Evolutionary conservation across 1,284 basidiomycete species (phyloP), one percentile per base, ranked within the genome.

Genomic region (Leccinum solheimii): DNA sequence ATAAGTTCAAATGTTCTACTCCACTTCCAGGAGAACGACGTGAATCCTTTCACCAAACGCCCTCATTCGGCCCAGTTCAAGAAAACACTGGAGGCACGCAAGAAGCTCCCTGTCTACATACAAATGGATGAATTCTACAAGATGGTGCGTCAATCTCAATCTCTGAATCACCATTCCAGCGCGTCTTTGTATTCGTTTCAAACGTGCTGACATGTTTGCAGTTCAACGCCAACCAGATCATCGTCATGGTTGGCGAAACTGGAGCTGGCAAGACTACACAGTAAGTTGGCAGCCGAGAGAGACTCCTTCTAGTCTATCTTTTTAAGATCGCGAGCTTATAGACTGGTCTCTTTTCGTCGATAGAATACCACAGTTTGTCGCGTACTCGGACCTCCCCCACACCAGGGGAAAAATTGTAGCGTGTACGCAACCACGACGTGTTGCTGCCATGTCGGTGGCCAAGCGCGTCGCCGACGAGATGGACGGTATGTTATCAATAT

Each of bases 401-500:
- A 86, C 86, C 32, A 91, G 86, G 72, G 91, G 92, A 50, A 95
- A 94, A 75, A 81, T 98, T 73, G 92, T 99, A 27, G 97, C 95
- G 5, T 98, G 97, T 73, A 99, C 97, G 0, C 97, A 99, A 76
- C 97, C 97, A 3, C 84, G 97, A 72, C 86, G 97, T 81, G 96
- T 99, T 1, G 96, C 97, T 1, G 96, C 97, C 38, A 98, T 97
- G 94, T 94, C 92, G 27, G 97, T 98, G 1, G 97, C 97, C 21
- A 97, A 97, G 77, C 95, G 97, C 80, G 97, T 99, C 1, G 95
- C 97, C 3, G 95, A 97, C 71, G 97, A 99, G 78, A 95, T 98
- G 93, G 96, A 98, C 76, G 91, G 91, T 92, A 65, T 68, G 88
- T 78, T 14, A 5, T 13, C 10, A 26, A n/a, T 26, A 19, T 16